These are phyloP conservation scores for Chrysanthemum seticuspe DNA, from an alignment of 129 eudicot species.

Conservation along the genomic window DNA sequence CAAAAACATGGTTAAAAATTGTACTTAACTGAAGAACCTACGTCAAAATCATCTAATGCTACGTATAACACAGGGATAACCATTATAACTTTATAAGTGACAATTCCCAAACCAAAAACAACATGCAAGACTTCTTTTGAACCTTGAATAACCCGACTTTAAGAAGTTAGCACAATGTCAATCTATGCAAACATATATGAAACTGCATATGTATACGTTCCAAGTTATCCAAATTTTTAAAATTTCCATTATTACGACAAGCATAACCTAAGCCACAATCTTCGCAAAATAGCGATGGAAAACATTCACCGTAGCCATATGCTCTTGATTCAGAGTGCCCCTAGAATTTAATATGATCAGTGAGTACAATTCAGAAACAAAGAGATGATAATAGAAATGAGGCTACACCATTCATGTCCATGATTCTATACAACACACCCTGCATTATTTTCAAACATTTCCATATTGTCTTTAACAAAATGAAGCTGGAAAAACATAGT, in stretches of 20 bases:
- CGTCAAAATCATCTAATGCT: too few species aligned
- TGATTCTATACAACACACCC: not conserved
- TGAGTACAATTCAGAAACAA: not conserved
- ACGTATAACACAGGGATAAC: too few species aligned
- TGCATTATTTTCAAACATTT: not conserved
- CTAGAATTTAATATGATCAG: not conserved
- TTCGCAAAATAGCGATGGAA: not conserved
- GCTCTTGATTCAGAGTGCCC: not conserved
- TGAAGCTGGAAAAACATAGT: not conserved
- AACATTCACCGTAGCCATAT: not conserved
- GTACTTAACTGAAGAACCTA: too few species aligned
- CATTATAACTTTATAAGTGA: too few species aligned
- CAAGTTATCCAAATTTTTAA: not conserved
- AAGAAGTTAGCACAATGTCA: not conserved
- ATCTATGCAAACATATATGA: not conserved
- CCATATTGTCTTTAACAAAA: not conserved
- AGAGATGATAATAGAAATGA: not conserved
- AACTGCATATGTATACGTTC: not conserved
- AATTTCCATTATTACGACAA: not conserved
- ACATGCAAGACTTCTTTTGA: too few species aligned
- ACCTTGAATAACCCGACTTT: too few species aligned
- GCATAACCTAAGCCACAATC: not conserved
- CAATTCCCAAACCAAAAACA: too few species aligned
- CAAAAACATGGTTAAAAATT: too few species aligned
- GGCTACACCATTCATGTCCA: not conserved